A percentile compares a stretch with the other conserved stretches of the same genome.
Evolutionary conservation across 352 stramenopile species (phyloP).

Genomic region (Pythium phragmitis): DNA sequence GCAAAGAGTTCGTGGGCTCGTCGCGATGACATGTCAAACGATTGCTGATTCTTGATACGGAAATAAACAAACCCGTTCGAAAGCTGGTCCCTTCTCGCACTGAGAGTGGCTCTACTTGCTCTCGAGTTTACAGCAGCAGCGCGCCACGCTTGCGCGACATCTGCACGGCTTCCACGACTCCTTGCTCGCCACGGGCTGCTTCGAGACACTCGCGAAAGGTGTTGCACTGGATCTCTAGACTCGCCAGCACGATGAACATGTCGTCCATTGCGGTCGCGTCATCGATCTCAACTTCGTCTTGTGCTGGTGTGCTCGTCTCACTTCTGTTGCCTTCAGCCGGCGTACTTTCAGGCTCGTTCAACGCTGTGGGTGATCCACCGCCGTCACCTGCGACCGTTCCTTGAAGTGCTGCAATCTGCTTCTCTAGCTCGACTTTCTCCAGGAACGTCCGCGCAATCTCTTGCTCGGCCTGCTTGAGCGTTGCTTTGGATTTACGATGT

Average conservation of each 20-base stretch:
- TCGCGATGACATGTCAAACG: slow-evolving; percentile 14
- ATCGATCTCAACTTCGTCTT: slow-evolving; percentile 7
- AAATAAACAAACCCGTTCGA: slow-evolving; percentile 3
- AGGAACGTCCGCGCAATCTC: slow-evolving; percentile 54
- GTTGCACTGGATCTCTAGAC: slow-evolving; percentile 69
- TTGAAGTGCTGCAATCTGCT: slow-evolving; percentile 22
- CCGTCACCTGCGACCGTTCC: background rate
- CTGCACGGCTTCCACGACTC: slow-evolving; percentile 26
- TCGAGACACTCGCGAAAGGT: slow-evolving; percentile 52
- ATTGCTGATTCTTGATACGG: background rate
- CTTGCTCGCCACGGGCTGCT: slow-evolving; percentile 37
- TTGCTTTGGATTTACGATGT: slow-evolving; percentile 51
- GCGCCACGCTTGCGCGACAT: slow-evolving; percentile 29
- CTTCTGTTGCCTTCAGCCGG: background rate
- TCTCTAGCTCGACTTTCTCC: slow-evolving; percentile 54
- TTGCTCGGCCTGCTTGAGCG: slow-evolving; percentile 54
- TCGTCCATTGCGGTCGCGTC: slow-evolving; percentile 40
- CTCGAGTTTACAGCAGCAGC: slow-evolving; percentile 21
- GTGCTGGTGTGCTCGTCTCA: background rate
- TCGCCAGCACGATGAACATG: slow-evolving; percentile 59
- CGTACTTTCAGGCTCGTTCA: background rate
- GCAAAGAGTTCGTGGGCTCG: background rate
- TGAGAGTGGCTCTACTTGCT: background rate
- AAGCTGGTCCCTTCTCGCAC: background rate
- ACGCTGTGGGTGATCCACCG: background rate